Evolutionary conservation across 306 rosid genomes (phyloP).

Genomic region (Castanospermum australe): DNA sequence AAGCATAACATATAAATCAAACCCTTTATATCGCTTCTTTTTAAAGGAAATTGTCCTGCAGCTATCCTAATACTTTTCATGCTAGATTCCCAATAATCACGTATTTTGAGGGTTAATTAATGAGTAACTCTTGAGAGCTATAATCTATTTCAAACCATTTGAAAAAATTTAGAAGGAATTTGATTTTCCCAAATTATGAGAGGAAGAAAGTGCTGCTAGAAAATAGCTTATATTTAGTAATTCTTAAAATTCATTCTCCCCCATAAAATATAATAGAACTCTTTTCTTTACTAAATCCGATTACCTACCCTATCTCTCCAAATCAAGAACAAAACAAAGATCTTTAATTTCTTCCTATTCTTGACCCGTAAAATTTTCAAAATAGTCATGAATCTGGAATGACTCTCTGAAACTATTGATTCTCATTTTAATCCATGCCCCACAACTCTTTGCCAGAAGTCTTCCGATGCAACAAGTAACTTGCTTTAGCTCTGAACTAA

Average conservation of each 20-base stretch:
- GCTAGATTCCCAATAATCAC: neutral
- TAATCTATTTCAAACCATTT: neutral
- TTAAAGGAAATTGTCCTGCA: neutral
- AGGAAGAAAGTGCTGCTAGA: neutral
- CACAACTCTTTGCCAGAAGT: no score
- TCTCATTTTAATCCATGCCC: neutral
- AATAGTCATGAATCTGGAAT: neutral
- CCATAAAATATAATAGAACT: neutral
- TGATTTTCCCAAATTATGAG: neutral
- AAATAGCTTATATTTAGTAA: neutral
- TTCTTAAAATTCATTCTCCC: neutral
- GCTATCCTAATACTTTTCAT: neutral
- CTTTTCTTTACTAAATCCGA: neutral
- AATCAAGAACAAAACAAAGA: neutral
- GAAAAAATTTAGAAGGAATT: neutral
- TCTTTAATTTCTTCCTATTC: neutral
- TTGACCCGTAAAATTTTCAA: no score
- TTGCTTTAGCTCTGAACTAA: neutral
- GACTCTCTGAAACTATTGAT: neutral
- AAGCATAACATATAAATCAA: neutral
- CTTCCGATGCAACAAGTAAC: neutral
- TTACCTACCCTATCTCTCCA: neutral
- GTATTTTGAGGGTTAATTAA: neutral
- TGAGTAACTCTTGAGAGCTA: neutral
- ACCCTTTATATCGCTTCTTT: neutral